A percentile compares a stretch with the other conserved stretches of the same genome.
These are phyloP conservation scores for Xerocomus potaroensis DNA, from an alignment of 768 basidiomycete genomes.

Conservation along the genomic window DNA sequence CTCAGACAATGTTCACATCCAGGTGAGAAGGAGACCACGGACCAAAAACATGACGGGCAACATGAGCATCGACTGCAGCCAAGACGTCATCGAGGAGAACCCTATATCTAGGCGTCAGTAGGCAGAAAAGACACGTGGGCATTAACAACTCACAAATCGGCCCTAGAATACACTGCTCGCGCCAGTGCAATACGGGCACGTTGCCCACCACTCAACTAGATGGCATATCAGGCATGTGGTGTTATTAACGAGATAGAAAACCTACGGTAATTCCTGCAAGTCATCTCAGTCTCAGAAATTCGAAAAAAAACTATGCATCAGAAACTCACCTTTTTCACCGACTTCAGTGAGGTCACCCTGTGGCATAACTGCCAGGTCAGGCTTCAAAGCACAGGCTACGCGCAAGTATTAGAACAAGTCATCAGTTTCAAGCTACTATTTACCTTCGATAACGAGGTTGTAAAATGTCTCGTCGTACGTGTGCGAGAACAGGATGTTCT, in stretches of 20 bases:
- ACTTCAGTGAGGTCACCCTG: constrained; percentile 84
- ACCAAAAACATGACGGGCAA: constrained; percentile 84
- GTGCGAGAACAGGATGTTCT: constrained; percentile 92
- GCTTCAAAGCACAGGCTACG: constrained; percentile 77
- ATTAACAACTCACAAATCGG: constrained; percentile 62
- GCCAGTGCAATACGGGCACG: constrained; percentile 81
- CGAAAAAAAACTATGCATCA: not conserved
- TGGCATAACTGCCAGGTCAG: constrained; percentile 74
- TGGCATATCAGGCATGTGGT: constrained; percentile 12
- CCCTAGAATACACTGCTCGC: constrained; percentile 85
- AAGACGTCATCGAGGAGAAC: constrained; percentile 88
- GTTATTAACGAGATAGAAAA: constrained; percentile 4
- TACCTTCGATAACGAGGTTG: constrained; percentile 75
- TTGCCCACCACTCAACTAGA: constrained; percentile 76
- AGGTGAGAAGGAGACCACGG: not conserved
- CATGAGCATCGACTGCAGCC: constrained; percentile 82
- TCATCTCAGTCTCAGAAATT: not conserved
- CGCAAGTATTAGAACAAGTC: not conserved
- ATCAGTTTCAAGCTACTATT: not conserved
- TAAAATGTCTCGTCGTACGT: constrained; percentile 85
- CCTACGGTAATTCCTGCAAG: constrained; percentile 53
- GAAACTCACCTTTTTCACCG: constrained; percentile 67
- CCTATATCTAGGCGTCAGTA: constrained; percentile 29
- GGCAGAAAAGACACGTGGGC: not conserved
- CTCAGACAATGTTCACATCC: not conserved